Evolutionary conservation across 257 asterid genomes (phyloP).

Genomic region (Nicotiana tomentosiformis): DNA sequence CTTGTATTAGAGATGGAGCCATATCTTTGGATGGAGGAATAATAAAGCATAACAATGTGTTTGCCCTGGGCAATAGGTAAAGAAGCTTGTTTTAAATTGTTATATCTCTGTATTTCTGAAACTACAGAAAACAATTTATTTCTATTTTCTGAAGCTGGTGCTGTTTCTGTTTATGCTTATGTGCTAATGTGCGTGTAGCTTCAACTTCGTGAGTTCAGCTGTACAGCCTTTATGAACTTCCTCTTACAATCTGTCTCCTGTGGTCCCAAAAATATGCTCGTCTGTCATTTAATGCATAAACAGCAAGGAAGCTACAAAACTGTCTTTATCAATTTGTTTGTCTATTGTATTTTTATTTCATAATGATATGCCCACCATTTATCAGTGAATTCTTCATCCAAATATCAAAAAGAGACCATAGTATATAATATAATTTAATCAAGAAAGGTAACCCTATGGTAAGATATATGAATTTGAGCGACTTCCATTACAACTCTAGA

Average conservation of each 20-base stretch:
- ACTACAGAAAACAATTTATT: neutral
- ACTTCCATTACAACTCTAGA: neutral
- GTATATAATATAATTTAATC: neutral
- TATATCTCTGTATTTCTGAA: neutral
- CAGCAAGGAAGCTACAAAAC: neutral
- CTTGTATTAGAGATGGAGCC: conserved; percentile 55
- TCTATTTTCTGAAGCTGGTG: neutral
- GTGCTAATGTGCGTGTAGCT: neutral
- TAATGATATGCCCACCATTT: neutral
- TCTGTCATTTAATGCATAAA: neutral
- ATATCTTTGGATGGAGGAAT: conserved; percentile 86
- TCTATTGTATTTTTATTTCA: neutral
- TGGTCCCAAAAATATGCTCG: neutral
- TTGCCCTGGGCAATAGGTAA: conserved; percentile 55
- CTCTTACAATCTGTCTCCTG: neutral
- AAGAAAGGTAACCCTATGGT: neutral
- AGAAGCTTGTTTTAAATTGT: conserved; percentile 21
- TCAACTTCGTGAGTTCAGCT: neutral
- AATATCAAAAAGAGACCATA: neutral
- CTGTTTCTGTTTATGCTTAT: neutral
- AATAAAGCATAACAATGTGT: conserved; percentile 35
- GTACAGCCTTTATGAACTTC: neutral
- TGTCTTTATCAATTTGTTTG: neutral
- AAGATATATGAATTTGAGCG: neutral
- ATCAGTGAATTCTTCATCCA: neutral